Evolutionary conservation across 2,329 filamentous ascomycete genomes (phyloP).

Genomic region (Monilinia laxa): DNA sequence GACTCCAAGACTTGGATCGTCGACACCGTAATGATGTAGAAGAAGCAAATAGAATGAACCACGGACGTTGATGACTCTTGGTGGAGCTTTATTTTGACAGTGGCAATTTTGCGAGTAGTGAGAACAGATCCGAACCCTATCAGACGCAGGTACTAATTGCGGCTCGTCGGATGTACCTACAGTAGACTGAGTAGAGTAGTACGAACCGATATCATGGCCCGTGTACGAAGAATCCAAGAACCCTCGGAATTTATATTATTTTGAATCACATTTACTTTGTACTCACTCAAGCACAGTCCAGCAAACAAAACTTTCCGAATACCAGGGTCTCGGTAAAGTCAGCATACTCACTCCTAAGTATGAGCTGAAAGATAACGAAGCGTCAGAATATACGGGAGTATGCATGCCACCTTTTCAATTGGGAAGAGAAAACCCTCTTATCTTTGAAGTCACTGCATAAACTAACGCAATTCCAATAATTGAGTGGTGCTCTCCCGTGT

Average conservation of each 20-base stretch:
- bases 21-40: no score
- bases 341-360: background rate
- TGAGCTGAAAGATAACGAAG: background rate
- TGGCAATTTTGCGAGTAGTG: background rate
- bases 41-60: no score
- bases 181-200: background rate
- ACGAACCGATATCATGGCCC: background rate
- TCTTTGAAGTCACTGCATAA: no score
- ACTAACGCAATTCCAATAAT: background rate
- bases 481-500: background rate
- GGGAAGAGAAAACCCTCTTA: background rate
- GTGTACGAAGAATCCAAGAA: background rate
- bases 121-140: background rate
- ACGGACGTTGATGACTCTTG: no score
- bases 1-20: no score
- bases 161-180: background rate
- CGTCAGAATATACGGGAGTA: background rate
- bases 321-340: background rate
- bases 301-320: background rate
- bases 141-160: background rate
- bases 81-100: background rate
- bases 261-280: background rate
- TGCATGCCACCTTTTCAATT: background rate
- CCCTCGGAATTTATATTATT: background rate
- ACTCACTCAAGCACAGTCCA: background rate